A percentile compares a stretch with the other conserved stretches of the same genome.
Conservation (phyloP, 495 filamentous ascomycete genomes). For the Jackrogersella multiformis region DNA sequence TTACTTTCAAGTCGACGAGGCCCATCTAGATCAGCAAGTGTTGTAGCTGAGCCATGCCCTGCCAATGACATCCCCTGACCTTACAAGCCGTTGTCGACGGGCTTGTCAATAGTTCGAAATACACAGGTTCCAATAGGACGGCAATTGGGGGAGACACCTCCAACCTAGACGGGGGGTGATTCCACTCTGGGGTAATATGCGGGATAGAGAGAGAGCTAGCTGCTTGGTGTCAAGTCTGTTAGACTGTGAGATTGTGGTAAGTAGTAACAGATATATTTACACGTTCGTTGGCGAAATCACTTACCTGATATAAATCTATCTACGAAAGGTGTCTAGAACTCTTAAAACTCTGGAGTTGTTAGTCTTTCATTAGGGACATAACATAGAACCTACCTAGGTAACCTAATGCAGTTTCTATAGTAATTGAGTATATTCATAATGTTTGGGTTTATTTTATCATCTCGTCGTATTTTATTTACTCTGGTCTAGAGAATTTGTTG, state of each 20-base stretch:
- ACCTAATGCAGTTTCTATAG: too few species aligned
- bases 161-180: not conserved
- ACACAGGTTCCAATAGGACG: not conserved
- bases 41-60: not conserved
- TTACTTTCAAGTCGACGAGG: constrained; percentile 21
- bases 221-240: not conserved
- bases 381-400: too few species aligned
- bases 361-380: too few species aligned
- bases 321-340: too few species aligned
- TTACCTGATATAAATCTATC: too few species aligned
- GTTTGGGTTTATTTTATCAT: too few species aligned
- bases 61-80: not conserved
- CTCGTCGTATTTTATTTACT: too few species aligned
- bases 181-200: too few species aligned
- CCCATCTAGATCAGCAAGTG: not conserved
- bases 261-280: not conserved
- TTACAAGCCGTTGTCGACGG: not conserved
- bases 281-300: too few species aligned
- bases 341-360: too few species aligned
- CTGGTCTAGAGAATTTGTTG: too few species aligned
- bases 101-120: constrained; percentile 6
- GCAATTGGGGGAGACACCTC: not conserved
- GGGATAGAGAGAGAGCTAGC: not conserved
- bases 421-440: too few species aligned
- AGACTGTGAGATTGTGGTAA: not conserved